Percentiles rank a stretch among this genome's conserved stretches.
phyloP scores from a whole-genome alignment of 1,139 yeast species.

The Magnusiomyces suaveolens region DNA sequence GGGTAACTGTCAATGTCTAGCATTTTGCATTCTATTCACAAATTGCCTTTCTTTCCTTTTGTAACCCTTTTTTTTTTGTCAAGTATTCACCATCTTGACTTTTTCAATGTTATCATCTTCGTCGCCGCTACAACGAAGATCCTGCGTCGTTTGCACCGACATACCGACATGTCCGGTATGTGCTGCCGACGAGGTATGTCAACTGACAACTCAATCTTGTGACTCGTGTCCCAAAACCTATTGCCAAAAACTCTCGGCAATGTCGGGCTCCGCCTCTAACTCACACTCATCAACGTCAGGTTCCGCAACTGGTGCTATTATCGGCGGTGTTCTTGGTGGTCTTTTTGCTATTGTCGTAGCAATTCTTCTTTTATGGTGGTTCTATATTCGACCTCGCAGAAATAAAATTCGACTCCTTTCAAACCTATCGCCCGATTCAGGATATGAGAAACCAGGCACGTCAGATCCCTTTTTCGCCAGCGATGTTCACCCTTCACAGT shows the following conservation, averaged over 20 bases:
- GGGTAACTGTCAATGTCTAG: neutral
- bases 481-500: neutral
- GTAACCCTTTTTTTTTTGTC: neutral
- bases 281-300: slow-evolving; percentile 8
- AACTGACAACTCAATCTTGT: slow-evolving; percentile 27
- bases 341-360: slow-evolving; percentile 3
- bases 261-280: neutral
- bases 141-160: slow-evolving; percentile 12
- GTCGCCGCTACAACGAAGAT: neutral
- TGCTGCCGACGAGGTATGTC: slow-evolving; percentile 23
- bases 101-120: neutral
- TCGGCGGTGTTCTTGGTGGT: slow-evolving; percentile 26
- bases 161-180: slow-evolving; percentile 26
- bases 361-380: neutral
- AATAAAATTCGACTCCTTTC: neutral
- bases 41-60: slow-evolving; percentile 10
- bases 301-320: slow-evolving; percentile 29
- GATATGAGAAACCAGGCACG: neutral
- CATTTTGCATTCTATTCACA: neutral
- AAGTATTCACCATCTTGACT: neutral
- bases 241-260: slow-evolving; percentile 16
- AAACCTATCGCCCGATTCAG: neutral
- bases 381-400: slow-evolving; percentile 2
- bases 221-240: slow-evolving; percentile 24
- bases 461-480: neutral